Base-by-base conservation (phyloP, 176 grass and related monocot species). In the Neostapfia colusana region DNA sequence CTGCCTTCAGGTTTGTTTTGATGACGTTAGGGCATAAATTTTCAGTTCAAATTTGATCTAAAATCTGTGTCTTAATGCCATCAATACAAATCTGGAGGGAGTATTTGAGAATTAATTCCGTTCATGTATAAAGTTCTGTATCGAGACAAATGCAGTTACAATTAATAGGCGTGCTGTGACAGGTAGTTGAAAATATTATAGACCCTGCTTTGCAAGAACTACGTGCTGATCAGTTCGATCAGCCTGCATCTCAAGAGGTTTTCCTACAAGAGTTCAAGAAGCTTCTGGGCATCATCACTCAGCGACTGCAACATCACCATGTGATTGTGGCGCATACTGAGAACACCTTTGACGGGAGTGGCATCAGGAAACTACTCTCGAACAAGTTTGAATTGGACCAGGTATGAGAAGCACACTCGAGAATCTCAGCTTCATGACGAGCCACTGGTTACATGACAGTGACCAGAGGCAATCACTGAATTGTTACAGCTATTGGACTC, bases 271-370 rank as follows among this genome's bases (percentile, higher is more conserved):
- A 86, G 41, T 92, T 97, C 75, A 92, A 72, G 31, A 91, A 84
- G 40, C 77, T 86, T 13, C 35, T 97, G 69, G 14, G 35, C 16
- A 37, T 69, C 39, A 69, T 97, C 36, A 65, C 13, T 4, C 69
- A 10, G 38, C 73, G 64, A 15, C 89, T 97, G 50, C 84, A 90
- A 23, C 79, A 86, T 26, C 57, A 86, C 85, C 95, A 89, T 28
- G 79, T 93, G 6, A 93, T 97, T 10, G 95, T 97, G 8, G 95
- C 89, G 0, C 91, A 97, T 38, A 93, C 70, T 0, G 95, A 93
- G 25, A 97, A 93, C 46, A 97, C 82, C 20, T 97, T 97, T n/a
- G 95, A 97, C 37, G 95, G 95, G 26, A 84, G 84, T 23, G 89
- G 89, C 43, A 73, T 93, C 44, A 86, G 58, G 58, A 91, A 65